Conservation (phyloP, 192 early-diverging fungal species). For the Podila epicladia region DNA sequence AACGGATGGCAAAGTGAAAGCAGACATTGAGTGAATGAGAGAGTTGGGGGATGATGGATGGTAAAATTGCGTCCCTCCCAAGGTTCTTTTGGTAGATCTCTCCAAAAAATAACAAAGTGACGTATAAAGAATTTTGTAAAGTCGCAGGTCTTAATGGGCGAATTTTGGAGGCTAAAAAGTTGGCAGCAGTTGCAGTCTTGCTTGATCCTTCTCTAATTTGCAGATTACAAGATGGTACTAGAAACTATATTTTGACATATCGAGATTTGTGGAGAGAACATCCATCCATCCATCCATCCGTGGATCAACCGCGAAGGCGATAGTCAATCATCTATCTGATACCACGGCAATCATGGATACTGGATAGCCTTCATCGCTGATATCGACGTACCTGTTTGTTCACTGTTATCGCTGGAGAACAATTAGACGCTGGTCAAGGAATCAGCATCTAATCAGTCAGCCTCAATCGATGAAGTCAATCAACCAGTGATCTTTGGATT, state of each 20-base stretch:
- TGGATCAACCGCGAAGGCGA: background rate
- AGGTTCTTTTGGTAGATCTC: background rate
- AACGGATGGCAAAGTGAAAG: conserved; percentile 82
- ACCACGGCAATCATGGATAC: too few species aligned
- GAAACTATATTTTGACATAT: conserved; percentile 1
- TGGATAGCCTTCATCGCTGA: too few species aligned
- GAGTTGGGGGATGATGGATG: conserved; percentile 3
- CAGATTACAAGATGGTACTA: conserved; percentile 44
- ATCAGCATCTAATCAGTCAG: too few species aligned
- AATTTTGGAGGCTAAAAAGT: background rate
- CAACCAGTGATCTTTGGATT: too few species aligned
- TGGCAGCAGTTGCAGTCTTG: background rate
- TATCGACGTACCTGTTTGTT: too few species aligned
- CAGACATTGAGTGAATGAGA: conserved; percentile 34
- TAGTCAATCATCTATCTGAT: background rate
- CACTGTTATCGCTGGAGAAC: too few species aligned
- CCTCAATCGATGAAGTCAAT: too few species aligned
- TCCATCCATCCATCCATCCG: conserved; percentile 30
- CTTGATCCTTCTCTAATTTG: conserved; percentile 47
- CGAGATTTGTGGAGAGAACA: background rate
- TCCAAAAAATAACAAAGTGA: background rate
- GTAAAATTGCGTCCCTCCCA: conserved; percentile 1
- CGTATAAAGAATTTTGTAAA: background rate
- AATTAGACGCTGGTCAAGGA: too few species aligned
- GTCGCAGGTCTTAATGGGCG: background rate